Percentiles rank a stretch among this genome's conserved stretches.
phyloP scores from a whole-genome alignment of 1,139 yeast genomes.

The Kurtzmaniella quercitrusa region DNA sequence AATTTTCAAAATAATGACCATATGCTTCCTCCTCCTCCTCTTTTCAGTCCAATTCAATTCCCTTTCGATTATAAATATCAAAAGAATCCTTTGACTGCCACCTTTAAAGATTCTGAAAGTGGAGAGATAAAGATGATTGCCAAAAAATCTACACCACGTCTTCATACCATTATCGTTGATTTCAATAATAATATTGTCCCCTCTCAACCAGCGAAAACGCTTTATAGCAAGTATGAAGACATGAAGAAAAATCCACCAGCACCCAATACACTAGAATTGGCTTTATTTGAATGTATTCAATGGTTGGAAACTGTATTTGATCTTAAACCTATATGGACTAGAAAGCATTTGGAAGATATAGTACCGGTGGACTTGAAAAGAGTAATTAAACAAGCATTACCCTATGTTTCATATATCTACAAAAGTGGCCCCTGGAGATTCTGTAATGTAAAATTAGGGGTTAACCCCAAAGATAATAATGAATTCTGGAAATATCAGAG shows the following conservation, averaged over 20 bases:
- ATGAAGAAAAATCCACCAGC: conserved; percentile 19
- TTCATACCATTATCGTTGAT: conserved; percentile 45
- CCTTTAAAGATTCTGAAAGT: conserved; percentile 59
- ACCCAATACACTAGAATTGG: conserved; percentile 24
- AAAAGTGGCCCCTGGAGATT: conserved; percentile 96
- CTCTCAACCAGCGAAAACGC: conserved; percentile 29
- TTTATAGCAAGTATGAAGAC: conserved; percentile 28
- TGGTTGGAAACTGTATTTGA: conserved; percentile 54
- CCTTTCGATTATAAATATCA: conserved; percentile 62
- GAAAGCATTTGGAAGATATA: conserved; percentile 66
- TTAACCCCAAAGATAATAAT: conserved; percentile 62
- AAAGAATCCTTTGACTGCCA: conserved; percentile 48
- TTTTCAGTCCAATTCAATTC: conserved; percentile 68
- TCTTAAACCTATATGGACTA: conserved; percentile 79
- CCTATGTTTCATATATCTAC: conserved; percentile 75
- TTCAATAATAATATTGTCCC: conserved; percentile 28
- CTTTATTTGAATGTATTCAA: conserved; percentile 46
- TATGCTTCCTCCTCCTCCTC: conserved; percentile 83
- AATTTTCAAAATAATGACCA: conserved; percentile 41
- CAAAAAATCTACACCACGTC: conserved; percentile 33
- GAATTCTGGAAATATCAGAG: conserved; percentile 70
- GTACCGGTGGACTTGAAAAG: conserved; percentile 49
- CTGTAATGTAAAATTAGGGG: conserved; percentile 74
- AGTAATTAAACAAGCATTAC: conserved; percentile 69
- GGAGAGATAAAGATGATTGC: conserved; percentile 47